Conservation (phyloP, 371 early-diverging fungal genomes). For the Mucor racemosus region DNA sequence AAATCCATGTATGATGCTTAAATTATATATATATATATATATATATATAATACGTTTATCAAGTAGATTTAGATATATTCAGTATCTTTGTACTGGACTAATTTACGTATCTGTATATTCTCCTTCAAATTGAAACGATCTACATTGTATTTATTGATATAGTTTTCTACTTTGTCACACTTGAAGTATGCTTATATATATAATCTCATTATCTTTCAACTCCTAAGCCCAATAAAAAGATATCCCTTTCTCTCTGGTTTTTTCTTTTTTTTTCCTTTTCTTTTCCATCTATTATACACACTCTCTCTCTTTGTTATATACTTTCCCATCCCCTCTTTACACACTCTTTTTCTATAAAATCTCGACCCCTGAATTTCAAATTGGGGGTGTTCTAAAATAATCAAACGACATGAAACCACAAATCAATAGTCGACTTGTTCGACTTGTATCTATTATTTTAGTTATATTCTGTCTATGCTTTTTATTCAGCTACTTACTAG, state of each 20-base stretch:
- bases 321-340: no score
- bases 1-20: neutral
- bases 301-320: no score
- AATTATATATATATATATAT: neutral
- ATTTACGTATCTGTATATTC: neutral
- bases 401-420: constrained; percentile 17
- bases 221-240: constrained; percentile 7
- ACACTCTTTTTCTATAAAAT: neutral
- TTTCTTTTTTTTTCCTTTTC: neutral
- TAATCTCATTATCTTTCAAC: neutral
- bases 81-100: no score
- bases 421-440: constrained; percentile 22
- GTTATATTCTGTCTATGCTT: constrained; percentile 18
- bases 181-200: neutral
- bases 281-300: neutral
- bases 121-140: neutral
- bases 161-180: neutral
- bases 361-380: neutral
- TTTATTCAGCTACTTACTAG: constrained; percentile 21
- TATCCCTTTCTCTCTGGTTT: neutral
- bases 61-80: no score
- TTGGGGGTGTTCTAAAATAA: neutral
- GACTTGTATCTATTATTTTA: constrained; percentile 23
- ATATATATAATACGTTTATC: neutral
- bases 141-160: neutral